phyloP scores from a whole-genome alignment of 495 filamentous ascomycete species.

The Barbatosphaeria neglecta region DNA sequence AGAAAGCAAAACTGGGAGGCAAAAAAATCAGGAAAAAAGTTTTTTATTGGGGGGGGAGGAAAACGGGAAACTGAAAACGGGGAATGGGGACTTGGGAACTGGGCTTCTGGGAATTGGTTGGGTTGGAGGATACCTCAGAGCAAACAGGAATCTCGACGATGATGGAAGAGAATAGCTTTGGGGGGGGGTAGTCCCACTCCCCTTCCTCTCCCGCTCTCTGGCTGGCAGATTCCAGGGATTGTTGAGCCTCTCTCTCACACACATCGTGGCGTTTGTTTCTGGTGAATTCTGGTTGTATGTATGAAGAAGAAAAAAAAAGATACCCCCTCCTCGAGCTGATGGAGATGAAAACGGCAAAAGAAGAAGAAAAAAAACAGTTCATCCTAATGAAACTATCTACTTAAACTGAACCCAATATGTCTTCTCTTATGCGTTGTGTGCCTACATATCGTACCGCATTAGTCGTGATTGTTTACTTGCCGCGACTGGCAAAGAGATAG shows the following conservation, averaged over 20 bases:
- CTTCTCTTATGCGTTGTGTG: too few relatives aligned
- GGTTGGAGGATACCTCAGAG: too few relatives aligned
- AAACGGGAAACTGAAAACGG: neutral
- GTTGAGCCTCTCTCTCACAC: neutral
- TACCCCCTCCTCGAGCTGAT: conserved; percentile 5
- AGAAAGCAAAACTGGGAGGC: neutral
- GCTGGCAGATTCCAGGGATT: neutral
- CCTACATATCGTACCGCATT: too few relatives aligned
- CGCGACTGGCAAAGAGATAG: too few relatives aligned
- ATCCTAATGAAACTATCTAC: too few relatives aligned
- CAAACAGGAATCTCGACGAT: neutral
- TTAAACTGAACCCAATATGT: too few relatives aligned
- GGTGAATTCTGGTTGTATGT: neutral
- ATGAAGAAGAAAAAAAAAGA: too few relatives aligned
- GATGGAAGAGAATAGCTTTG: neutral
- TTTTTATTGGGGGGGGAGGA: neutral
- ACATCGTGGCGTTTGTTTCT: neutral
- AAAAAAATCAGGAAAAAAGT: neutral
- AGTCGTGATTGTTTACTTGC: too few relatives aligned
- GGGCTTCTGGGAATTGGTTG: too few relatives aligned
- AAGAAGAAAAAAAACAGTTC: too few relatives aligned
- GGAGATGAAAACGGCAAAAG: too few relatives aligned
- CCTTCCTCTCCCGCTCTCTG: neutral
- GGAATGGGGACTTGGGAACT: neutral
- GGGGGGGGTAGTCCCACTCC: neutral